phyloP scores from a whole-genome alignment of 176 grass and related monocot species.

The Lolium multiflorum region DNA sequence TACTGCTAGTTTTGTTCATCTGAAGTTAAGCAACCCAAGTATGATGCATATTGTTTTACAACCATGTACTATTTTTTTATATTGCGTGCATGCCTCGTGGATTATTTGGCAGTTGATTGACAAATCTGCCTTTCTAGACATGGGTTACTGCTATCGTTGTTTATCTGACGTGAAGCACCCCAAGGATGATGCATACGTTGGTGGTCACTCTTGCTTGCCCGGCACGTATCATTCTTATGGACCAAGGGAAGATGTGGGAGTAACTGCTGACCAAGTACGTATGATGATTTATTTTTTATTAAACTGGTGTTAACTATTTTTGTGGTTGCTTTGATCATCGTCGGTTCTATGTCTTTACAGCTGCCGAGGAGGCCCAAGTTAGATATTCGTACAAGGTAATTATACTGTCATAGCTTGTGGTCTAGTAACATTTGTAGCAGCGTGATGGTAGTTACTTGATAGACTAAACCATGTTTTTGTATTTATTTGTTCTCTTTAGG shows the following conservation, averaged over 20 bases:
- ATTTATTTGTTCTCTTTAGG: neutral
- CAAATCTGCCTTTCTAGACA: neutral
- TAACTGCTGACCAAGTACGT: neutral
- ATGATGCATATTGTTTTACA: neutral
- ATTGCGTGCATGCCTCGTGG: neutral
- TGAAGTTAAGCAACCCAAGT: too few relatives aligned
- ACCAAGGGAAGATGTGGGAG: neutral
- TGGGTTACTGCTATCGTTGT: neutral
- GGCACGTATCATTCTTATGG: neutral
- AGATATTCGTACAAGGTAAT: neutral
- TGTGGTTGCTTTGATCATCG: neutral
- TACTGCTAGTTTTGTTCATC: too few relatives aligned
- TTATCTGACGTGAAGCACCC: neutral
- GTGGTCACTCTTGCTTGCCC: neutral
- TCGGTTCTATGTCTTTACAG: neutral
- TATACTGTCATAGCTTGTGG: neutral
- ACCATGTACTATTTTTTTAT: neutral
- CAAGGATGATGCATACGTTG: neutral
- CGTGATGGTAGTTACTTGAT: neutral
- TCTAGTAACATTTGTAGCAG: neutral
- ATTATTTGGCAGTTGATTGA: neutral
- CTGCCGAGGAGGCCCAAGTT: neutral
- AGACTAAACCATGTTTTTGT: neutral
- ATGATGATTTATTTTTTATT: neutral
- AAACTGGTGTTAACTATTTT: neutral